Base-by-base conservation (phyloP, 768 basidiomycete genomes). In the Mycena haematopus region DNA sequence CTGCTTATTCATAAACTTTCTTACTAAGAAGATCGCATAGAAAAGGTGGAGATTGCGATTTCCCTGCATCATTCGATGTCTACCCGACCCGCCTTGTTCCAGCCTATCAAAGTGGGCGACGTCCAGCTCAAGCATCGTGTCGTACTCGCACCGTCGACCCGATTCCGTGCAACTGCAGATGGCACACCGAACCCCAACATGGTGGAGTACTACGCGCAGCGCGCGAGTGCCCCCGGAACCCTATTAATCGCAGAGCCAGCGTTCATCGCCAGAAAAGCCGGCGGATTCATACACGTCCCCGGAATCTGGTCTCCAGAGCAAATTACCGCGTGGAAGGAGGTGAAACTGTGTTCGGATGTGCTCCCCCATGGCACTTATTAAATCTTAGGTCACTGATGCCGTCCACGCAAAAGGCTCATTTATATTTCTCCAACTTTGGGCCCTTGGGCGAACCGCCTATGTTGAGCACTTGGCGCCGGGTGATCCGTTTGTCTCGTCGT, bases 231-330 rank as follows among this genome's bases (percentile, higher is more conserved):
- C 0, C 79, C 82, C 0, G 87, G 87, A 0, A 86, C 83, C 0
- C 72, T 89, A 11, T 72, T 86, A 46, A 79, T 91, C 58, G 73
- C 84, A 2, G 87, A 90, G 71, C 87, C 78, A 0, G 85, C 86
- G 2, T 74, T 80, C 54, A 82, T 90, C 51, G 78, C 82, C 0
- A 70, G 73, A 1, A 67, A 79, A 15, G 85, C 86, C 0, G 84
- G 82, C 3, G 87, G 86, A 1, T 77, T 73, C 44, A 52, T 60
- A 1, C 73, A 84, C 57, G 79, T 82, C 0, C 90, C 90, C 1
- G 90, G 90, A 0, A 84, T 91, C 56, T 91, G 83, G 78, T 84
- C 71, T n/a, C 71, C 81, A 4, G 85, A 82, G 31, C 90, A 93
- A 65, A 80, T 87, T 35, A 67, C 60, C 0, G 82, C 74, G 0